A percentile compares a stretch with the other conserved stretches of the same genome.
Conservation (phyloP, 106 monocot species). For the Posidonia australis region DNA sequence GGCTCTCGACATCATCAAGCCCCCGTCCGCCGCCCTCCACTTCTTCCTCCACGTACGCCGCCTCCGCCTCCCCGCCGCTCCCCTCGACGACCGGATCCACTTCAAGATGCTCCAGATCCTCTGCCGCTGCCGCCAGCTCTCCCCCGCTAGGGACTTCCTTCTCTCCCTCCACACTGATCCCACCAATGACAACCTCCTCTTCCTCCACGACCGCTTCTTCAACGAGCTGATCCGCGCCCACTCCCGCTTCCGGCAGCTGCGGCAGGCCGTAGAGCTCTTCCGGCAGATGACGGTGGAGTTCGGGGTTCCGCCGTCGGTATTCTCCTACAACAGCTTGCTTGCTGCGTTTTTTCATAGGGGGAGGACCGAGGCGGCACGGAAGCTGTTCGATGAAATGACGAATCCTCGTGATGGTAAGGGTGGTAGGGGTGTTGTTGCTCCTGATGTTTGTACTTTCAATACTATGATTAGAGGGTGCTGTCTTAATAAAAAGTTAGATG, state of each 20-base stretch:
- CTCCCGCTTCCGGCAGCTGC: constrained; percentile 27
- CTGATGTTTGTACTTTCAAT: constrained; percentile 75
- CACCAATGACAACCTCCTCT: constrained; percentile 6
- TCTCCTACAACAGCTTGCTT: constrained; percentile 73
- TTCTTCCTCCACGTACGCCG: constrained; percentile 26
- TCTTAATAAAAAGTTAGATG: constrained; percentile 30
- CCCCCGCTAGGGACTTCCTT: constrained; percentile 26
- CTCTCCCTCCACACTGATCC: constrained; percentile 34
- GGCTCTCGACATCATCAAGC: constrained; percentile 18
- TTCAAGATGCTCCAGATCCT: constrained; percentile 34
- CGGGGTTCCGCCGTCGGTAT: constrained; percentile 35
- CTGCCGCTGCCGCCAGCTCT: constrained; percentile 31
- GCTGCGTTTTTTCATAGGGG: constrained; percentile 50
- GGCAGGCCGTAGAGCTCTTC: constrained; percentile 38
- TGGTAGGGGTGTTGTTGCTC: constrained; percentile 5
- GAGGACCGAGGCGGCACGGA: constrained; percentile 32
- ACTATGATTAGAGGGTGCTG: constrained; percentile 73
- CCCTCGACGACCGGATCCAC: constrained; percentile 27
- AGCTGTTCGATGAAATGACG: constrained; percentile 48
- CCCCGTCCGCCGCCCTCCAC: constrained; percentile 24
- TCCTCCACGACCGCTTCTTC: constrained; percentile 40
- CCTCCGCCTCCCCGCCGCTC: constrained; percentile 9
- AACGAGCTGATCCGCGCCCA: constrained; percentile 55
- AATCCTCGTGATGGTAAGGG: background rate
- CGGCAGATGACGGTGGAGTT: constrained; percentile 27